Base-by-base conservation (phyloP, 129 eudicot species). In the Helichrysum umbraculigerum region DNA sequence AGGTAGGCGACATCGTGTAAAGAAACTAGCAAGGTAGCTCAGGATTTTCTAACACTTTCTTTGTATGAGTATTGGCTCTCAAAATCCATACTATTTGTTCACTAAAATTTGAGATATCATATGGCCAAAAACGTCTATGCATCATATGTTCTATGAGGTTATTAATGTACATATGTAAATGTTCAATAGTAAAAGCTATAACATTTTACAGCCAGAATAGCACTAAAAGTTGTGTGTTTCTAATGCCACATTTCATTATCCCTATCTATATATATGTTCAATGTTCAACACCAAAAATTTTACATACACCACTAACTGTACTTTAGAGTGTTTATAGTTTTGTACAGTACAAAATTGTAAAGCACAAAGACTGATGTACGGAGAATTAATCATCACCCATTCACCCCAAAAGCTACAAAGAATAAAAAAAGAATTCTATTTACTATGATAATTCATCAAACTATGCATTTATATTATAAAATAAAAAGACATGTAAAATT, bases 1-100 rank as follows among this genome's bases (percentile, higher is more conserved):
- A 71, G 77, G 72, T 58, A 50, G 70, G 34, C 32, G 41, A 70
- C 20, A 60, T 75, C 39, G 19, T 42, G 63, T 75, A 64, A 75
- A 52, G 10, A 47, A 62, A 50, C 72, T 47, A 75, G 63, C 15
- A 47, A 64, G 19, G 44, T 73, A 75, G 71, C 78, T 47, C 63
- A 47, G 21, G 15, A 44, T 50, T 10, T 34, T 51, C 22, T n/a
- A 34, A 52, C 39, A 19, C 66, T 66, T 66, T 19, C 65, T n/a
- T 34, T n/a, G 70, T 33, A 66, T 7, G 28, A 66, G 35, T 66
- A 15, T 3, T 4, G 70, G 47, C 70, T 33, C 8, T 66, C 17
- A 66, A 66, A 35, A 9, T 66, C 19, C 29, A 41, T 21, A 17
- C 52, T 20, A 67, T 14, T 11, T n/a, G 51, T 67, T 19, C 52